Evolutionary conservation across 192 early-diverging fungal species (phyloP), one percentile per base, ranked within the genome.

Genomic region (Linnemannia exigua): DNA sequence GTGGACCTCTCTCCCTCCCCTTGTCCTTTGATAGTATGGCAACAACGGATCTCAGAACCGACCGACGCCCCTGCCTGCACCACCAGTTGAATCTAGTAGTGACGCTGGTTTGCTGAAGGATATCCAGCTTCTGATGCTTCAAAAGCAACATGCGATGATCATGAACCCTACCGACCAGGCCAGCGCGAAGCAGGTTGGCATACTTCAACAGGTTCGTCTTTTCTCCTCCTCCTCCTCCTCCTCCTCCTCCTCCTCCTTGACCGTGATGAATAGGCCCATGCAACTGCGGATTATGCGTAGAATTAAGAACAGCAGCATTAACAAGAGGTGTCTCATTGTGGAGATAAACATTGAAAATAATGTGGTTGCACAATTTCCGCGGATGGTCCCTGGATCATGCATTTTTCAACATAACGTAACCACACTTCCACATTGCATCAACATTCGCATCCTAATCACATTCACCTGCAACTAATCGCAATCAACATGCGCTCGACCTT

Each of bases 191-290:
- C 83, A 85, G 35, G 77, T 76, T 28, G 73, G 22, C 28, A 85
- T 85, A 67, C 83, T 85, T 75, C 77, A 79, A 5, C 77, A 85
- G 83, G 83, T 85, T 54, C 72, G 77, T 79, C 22, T 35, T 38
- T 20, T 2, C 7, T 5, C 72, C 19, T 6, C 31, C 31, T 31
- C n/a, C 35, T 20, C 7, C 7, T 5, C 72, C 19, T 6, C 31
- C 31, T 31, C n/a, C n/a, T n/a, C n/a, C 35, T 20, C 7, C 7
- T 5, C 72, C 19, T 6, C 31, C 31, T 31, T 52, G 38, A 35
- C 17, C n/a, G n/a, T n/a, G 37, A 16, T 47, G 61, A 47, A 5
- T 72, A 61, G 58, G 17, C 19, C 63, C 11, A 8, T 38, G 41
- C 35, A 67, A 54, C 50, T 20, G 25, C 31, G 28, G 52, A 22